Evolutionary conservation across 352 stramenopile species (phyloP).

Genomic region (Globisporangium cederbergense): DNA sequence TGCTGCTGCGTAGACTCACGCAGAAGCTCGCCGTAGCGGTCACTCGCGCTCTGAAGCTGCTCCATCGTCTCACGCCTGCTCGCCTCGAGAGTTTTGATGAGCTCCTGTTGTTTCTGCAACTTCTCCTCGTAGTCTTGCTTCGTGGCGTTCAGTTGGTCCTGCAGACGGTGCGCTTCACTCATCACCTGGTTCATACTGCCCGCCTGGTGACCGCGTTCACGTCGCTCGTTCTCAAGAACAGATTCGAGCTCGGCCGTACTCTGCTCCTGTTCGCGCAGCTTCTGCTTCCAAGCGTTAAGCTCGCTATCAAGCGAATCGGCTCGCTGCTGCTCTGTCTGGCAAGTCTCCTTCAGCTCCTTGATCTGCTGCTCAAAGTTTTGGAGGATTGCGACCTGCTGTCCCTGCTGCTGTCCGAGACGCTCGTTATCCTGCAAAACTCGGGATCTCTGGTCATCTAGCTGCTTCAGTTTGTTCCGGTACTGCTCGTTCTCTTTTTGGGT

Average conservation of each 20-base stretch:
- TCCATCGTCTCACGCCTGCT: constrained; percentile 36
- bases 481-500: constrained; percentile 41
- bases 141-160: constrained; percentile 39
- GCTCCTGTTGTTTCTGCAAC: constrained; percentile 39
- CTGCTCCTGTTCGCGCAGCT: constrained; percentile 33
- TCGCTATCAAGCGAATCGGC: constrained; percentile 32
- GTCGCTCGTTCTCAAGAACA: constrained; percentile 20
- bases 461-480: constrained; percentile 37
- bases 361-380: constrained; percentile 41
- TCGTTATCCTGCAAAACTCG: constrained; percentile 42
- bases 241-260: constrained; percentile 30
- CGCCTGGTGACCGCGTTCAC: constrained; percentile 23
- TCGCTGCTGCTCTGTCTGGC: constrained; percentile 31
- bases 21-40: constrained; percentile 24
- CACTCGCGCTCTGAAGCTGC: constrained; percentile 34
- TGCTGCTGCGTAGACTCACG: constrained; percentile 33
- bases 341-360: constrained; percentile 37
- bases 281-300: constrained; percentile 31
- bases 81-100: constrained; percentile 30
- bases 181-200: constrained; percentile 35
- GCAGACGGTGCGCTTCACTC: constrained; percentile 39
- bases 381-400: constrained; percentile 35
- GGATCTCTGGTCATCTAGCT: constrained; percentile 42
- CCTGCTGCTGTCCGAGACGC: constrained; percentile 33
- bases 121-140: constrained; percentile 50